Conservation (phyloP, 75 land plant species). For the Cunninghamia lanceolata region DNA sequence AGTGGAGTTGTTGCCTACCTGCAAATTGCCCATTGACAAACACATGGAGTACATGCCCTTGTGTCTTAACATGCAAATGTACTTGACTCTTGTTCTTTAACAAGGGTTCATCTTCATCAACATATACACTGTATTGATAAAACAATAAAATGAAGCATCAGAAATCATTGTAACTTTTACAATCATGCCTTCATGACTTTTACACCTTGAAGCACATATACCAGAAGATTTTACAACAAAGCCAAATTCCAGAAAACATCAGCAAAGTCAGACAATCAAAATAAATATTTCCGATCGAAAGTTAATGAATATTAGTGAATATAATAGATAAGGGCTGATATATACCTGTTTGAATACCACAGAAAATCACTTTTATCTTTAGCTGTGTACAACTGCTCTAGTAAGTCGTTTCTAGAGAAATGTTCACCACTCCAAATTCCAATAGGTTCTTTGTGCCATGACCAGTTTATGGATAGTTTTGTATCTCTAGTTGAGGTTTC, state of each 20-base stretch:
- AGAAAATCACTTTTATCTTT: constrained; percentile 80
- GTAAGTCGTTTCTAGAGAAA: constrained; percentile 27
- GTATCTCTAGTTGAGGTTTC: neutral
- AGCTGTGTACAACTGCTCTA: constrained; percentile 63
- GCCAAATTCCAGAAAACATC: constrained; percentile 7
- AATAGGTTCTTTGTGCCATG: constrained; percentile 18
- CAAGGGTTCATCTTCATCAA: constrained; percentile 21
- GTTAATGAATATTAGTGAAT: neutral
- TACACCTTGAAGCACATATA: constrained; percentile 4
- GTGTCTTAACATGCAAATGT: constrained; percentile 13
- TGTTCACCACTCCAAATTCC: constrained; percentile 18
- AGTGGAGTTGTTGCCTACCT: constrained; percentile 24
- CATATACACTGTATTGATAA: constrained; percentile 17
- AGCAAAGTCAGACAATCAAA: neutral
- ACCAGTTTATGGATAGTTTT: constrained; percentile 15
- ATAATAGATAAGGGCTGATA: neutral
- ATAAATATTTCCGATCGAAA: neutral
- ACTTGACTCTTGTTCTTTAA: constrained; percentile 4
- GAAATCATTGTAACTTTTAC: neutral
- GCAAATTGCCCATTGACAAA: constrained; percentile 45
- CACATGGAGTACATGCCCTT: constrained; percentile 44
- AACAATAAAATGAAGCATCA: neutral
- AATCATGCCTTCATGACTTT: neutral
- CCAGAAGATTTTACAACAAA: constrained; percentile 4
- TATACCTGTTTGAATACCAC: constrained; percentile 87